Percentiles rank a stretch among this genome's conserved stretches.
Conservation (phyloP, 768 basidiomycete species). For the Grammothele lineata region DNA sequence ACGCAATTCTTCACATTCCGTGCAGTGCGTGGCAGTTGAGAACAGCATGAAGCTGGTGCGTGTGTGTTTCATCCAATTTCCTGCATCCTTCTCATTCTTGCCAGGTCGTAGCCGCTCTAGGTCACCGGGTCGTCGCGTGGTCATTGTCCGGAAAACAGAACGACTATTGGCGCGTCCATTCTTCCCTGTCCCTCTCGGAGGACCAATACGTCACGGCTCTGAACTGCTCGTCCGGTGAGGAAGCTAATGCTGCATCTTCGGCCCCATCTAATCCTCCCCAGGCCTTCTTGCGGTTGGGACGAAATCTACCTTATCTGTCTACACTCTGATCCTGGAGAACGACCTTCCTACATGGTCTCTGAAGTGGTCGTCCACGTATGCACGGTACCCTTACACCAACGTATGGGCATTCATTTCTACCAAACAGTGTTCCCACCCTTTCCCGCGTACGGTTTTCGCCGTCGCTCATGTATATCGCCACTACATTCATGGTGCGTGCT, state of each 20-base stretch:
- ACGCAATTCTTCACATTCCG: conserved; percentile 36
- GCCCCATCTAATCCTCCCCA: conserved; percentile 30
- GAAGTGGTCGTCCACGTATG: conserved; percentile 71
- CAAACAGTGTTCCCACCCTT: conserved; percentile 43
- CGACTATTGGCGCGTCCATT: conserved; percentile 75
- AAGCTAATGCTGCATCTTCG: background rate
- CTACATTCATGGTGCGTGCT: conserved; percentile 50
- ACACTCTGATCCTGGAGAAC: conserved; percentile 74
- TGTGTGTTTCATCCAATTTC: conserved; percentile 13
- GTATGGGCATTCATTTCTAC: conserved; percentile 17
- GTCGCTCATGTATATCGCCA: conserved; percentile 70
- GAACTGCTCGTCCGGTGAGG: conserved; percentile 74
- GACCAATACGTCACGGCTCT: conserved; percentile 53
- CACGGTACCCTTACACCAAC: background rate
- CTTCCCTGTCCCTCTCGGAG: conserved; percentile 65
- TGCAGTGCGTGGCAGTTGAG: conserved; percentile 68
- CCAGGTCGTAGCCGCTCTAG: conserved; percentile 73
- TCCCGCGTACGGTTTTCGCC: conserved; percentile 64
- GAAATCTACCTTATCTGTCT: conserved; percentile 57
- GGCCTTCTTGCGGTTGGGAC: conserved; percentile 75
- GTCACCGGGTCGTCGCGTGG: conserved; percentile 71
- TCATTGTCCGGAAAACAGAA: conserved; percentile 61
- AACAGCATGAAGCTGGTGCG: conserved; percentile 78
- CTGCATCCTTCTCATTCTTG: background rate
- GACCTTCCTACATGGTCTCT: conserved; percentile 80